Evolutionary conservation across 78 protist genomes (phyloP), one percentile per base, ranked within the genome.

Genomic region (Isochrysis galbana): DNA sequence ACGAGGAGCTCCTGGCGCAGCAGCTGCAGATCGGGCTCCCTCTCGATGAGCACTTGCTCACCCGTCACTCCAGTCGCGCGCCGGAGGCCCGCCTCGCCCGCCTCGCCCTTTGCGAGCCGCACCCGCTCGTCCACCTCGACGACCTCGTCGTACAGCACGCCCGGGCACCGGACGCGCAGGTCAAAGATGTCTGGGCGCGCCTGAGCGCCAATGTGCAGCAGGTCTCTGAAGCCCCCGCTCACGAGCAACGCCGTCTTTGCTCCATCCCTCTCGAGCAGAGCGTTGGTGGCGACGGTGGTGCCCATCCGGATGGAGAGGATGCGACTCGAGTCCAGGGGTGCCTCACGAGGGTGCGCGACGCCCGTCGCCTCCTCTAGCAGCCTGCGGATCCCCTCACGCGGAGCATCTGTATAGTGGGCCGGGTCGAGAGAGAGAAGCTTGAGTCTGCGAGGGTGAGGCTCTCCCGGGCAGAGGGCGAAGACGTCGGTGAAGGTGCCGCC

Each of bases 251-350:
- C 94, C 3, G 91, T 91, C 4, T 77, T 89, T 22, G 94, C 98
- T 45, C 82, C 99, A 41, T 97, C 93, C 36, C 99, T 72, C 84
- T 98, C 99, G 25, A 98, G 94, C 51, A 98, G 94, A 0, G 99
- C 99, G 92, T 98, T 98, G 42, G 99, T 98, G 26, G 99, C 99
- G 22, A 97, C 98, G 0, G 99, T 98, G 34, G 99, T 98, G 47
- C 99, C 99, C 99, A 98, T 98, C 39, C 98, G 91, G 39, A 96
- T 97, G 61, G 32, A 93, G 41, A 42, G 94, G 74, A 98, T 96
- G 38, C 55, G 77, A 14, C 55, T 26, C 5, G 95, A 95, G 78
- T 96, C 94, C 22, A 89, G 23, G 32, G 41, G 36, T 42, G 0
- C 82, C 45, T 23, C 82, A 42, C 82, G 82, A 38, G 82, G 44